Conservation (phyloP, 2,329 filamentous ascomycete species). For the Hymenoscyphus occultus region DNA sequence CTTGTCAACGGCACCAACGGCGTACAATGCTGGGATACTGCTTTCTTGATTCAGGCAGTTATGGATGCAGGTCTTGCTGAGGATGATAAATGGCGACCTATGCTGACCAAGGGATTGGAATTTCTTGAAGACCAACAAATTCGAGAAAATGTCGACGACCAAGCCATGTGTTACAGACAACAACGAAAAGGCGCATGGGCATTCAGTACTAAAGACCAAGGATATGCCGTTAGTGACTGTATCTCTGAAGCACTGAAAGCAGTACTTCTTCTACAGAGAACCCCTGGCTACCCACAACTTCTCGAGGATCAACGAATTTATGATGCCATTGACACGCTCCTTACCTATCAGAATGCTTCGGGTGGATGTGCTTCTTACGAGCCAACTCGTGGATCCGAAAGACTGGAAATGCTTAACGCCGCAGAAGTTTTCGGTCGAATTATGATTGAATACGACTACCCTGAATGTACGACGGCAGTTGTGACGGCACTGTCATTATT, state of each 20-base stretch:
- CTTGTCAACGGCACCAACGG: constrained; percentile 94
- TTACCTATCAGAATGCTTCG: constrained; percentile 84
- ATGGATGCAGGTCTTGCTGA: constrained; percentile 76
- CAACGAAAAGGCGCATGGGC: constrained; percentile 91
- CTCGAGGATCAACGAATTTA: constrained; percentile 76
- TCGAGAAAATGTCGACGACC: constrained; percentile 73
- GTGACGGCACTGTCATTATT: constrained; percentile 86
- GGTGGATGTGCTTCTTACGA: constrained; percentile 93
- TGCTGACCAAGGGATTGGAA: constrained; percentile 76
- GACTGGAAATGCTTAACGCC: constrained; percentile 83
- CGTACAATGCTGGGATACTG: constrained; percentile 96
- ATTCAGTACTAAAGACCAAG: constrained; percentile 89
- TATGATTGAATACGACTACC: constrained; percentile 99
- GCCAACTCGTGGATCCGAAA: constrained; percentile 70
- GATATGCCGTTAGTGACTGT: constrained; percentile 94
- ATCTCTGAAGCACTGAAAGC: constrained; percentile 88
- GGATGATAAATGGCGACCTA: constrained; percentile 73
- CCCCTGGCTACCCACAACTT: constrained; percentile 69
- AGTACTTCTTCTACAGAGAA: constrained; percentile 78
- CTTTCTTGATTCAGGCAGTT: constrained; percentile 81
- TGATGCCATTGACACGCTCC: constrained; percentile 84
- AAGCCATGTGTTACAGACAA: constrained; percentile 82
- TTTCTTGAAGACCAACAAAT: constrained; percentile 94
- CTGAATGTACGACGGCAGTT: constrained; percentile 93
- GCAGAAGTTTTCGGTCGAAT: constrained; percentile 95